Base-by-base conservation (phyloP, 495 filamentous ascomycete species). In the Chaetomium cochliodes region DNA sequence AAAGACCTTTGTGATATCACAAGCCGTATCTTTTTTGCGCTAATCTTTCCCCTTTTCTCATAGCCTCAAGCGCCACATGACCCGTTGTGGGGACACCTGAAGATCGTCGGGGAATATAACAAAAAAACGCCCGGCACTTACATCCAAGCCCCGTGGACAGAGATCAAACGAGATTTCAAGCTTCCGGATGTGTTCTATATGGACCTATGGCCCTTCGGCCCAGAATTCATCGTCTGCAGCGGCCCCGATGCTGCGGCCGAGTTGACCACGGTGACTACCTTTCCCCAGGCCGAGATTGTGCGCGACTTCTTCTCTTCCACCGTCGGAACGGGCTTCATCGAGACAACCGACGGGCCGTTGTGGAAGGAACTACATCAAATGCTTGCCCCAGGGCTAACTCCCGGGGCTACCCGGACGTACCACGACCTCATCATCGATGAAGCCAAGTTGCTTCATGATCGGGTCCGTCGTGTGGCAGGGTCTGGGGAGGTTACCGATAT, bases 281-380 rank as follows among this genome's bases (percentile, higher is more conserved):
- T 53, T 30, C 50, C 58, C 33, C 62, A 67, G 25, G 33, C 66
- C 52, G 39, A 61, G 9, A 26, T 65, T 5, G 50, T 63, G 23
- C 33, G 42, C 3, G 51, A 66, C 2, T 58, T 60, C 28, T 62
- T 69, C 39, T 3, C 39, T n/a, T 9, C 12, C 1, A 58, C 46
- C 2, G 20, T 70, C 26, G 67, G 70, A 1, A 47, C 42, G 5
- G 25, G 47, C n/a, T 67, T 70, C 55, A 65, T 72, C 28, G 60
- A 65, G 28, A 57, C 60, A 0, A 62, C 51, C 11, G 69, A 69
- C 52, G 67, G 70, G 3, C 49, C 67, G 2, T 6, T 65, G 1
- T 72, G 70, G 70, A 72, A 70, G 50, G 62, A 68, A 33, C 54
- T 72, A 44, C 67, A 70, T 22, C 66, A 67, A 13, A 67, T 69